phyloP scores from a whole-genome alignment of 371 early-diverging fungal genomes.

The Mortierella sp. region DNA sequence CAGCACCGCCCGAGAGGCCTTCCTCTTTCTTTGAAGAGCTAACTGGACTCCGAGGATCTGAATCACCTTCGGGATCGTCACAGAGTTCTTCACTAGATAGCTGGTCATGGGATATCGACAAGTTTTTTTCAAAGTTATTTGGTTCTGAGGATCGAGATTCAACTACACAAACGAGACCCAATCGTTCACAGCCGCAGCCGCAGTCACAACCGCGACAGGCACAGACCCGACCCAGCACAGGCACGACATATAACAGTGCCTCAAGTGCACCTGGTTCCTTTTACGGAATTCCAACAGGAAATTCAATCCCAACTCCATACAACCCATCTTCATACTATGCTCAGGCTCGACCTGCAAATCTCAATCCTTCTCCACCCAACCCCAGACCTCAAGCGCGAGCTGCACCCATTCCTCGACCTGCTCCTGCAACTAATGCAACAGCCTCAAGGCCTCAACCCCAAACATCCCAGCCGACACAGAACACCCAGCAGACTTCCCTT shows the following conservation, averaged over 20 bases:
- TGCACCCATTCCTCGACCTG: neutral
- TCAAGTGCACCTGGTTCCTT: slow-evolving; percentile 2
- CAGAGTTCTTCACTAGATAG: slow-evolving; percentile 27
- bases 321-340: neutral
- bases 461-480: neutral
- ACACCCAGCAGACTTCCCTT: neutral
- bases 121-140: slow-evolving; percentile 45
- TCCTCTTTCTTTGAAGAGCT: slow-evolving; percentile 31
- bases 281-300: slow-evolving; percentile 13
- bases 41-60: slow-evolving; percentile 23
- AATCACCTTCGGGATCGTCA: slow-evolving; percentile 33
- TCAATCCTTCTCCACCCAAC: neutral
- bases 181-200: slow-evolving; percentile 24
- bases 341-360: neutral
- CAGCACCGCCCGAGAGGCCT: slow-evolving; percentile 22
- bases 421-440: neutral
- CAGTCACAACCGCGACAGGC: slow-evolving; percentile 12
- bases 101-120: slow-evolving; percentile 47
- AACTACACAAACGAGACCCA: neutral
- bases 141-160: slow-evolving; percentile 24
- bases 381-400: neutral
- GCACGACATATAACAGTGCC: neutral
- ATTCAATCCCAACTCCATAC: slow-evolving; percentile 9
- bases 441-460: slow-evolving; percentile 6
- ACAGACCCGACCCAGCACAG: slow-evolving; percentile 13